These are phyloP conservation scores for Stereum hirsutum DNA, from an alignment of 1,284 basidiomycete species.

Conservation along the genomic window DNA sequence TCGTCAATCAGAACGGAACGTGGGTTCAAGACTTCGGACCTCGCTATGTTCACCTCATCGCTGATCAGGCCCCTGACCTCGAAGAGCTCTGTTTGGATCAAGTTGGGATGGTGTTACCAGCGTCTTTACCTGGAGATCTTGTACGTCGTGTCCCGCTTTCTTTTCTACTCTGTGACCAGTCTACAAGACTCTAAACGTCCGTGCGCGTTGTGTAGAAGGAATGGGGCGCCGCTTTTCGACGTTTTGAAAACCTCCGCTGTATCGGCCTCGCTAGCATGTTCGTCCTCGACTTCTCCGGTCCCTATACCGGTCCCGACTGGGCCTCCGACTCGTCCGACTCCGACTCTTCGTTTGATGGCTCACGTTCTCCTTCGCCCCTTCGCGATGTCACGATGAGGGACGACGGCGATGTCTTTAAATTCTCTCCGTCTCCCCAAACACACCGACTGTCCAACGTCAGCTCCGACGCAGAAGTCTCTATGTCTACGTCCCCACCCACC, in stretches of 20 bases:
- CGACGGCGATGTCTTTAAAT: too few relatives aligned
- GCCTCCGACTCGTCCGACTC: background rate
- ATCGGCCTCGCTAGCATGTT: constrained; percentile 11
- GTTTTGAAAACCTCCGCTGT: constrained; percentile 8
- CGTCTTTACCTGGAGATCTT: constrained; percentile 8
- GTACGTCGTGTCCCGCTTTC: constrained; percentile 4
- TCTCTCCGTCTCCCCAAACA: too few relatives aligned
- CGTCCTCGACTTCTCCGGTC: constrained; percentile 8
- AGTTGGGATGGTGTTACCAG: constrained; percentile 5
- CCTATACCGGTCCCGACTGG: background rate
- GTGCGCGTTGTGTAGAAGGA: constrained; percentile 2
- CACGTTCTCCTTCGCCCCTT: too few relatives aligned
- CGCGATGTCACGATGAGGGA: too few relatives aligned
- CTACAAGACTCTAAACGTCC: background rate
- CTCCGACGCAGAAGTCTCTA: too few relatives aligned
- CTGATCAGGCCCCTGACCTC: constrained; percentile 16
- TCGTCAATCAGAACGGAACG: constrained; percentile 8
- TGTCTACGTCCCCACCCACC: too few relatives aligned
- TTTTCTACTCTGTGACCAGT: background rate
- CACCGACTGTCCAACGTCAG: too few relatives aligned
- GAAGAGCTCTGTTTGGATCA: constrained; percentile 13
- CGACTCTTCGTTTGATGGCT: background rate
- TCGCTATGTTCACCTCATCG: constrained; percentile 6
- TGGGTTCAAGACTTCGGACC: constrained; percentile 10
- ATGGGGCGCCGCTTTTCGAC: constrained; percentile 10